Conservation (phyloP, 148 eudicot genomes). For the Rhododendron kiyosumense region DNA sequence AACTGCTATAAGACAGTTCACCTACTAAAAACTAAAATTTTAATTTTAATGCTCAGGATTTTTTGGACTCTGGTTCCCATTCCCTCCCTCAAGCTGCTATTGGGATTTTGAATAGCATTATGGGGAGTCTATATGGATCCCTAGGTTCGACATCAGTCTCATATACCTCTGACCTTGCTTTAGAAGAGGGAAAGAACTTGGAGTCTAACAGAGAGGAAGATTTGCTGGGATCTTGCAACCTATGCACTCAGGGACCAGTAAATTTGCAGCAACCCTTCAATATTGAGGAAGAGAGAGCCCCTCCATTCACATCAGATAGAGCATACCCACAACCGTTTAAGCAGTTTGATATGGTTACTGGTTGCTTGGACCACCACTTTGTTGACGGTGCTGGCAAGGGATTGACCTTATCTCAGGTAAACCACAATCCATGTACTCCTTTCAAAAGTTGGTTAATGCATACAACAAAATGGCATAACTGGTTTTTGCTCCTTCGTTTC, state of each 20-base stretch:
- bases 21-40: constrained; percentile 1
- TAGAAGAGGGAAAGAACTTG: constrained; percentile 22
- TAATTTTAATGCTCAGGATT: constrained; percentile 5
- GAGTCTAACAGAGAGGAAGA: constrained; percentile 30
- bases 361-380: constrained; percentile 84
- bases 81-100: constrained; percentile 60
- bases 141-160: constrained; percentile 35
- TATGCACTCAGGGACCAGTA: constrained; percentile 12
- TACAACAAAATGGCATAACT: neutral
- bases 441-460: neutral
- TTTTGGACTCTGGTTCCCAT: constrained; percentile 17
- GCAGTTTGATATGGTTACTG: constrained; percentile 74
- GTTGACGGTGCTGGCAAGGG: constrained; percentile 46
- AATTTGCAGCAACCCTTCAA: constrained; percentile 21
- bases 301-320: constrained; percentile 13
- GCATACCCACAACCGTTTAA: constrained; percentile 26
- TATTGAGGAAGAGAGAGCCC: constrained; percentile 19
- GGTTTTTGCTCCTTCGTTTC: constrained; percentile 1
- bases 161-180: constrained; percentile 21
- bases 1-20: neutral
- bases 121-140: constrained; percentile 44
- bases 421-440: neutral
- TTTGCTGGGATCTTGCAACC: constrained; percentile 31
- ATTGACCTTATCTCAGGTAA: constrained; percentile 51
- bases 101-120: constrained; percentile 48